A percentile compares a stretch with the other conserved stretches of the same genome.
These are phyloP conservation scores for Hanseniaspora gamundiae DNA, from an alignment of 1,139 yeast genomes.

Conservation along the genomic window DNA sequence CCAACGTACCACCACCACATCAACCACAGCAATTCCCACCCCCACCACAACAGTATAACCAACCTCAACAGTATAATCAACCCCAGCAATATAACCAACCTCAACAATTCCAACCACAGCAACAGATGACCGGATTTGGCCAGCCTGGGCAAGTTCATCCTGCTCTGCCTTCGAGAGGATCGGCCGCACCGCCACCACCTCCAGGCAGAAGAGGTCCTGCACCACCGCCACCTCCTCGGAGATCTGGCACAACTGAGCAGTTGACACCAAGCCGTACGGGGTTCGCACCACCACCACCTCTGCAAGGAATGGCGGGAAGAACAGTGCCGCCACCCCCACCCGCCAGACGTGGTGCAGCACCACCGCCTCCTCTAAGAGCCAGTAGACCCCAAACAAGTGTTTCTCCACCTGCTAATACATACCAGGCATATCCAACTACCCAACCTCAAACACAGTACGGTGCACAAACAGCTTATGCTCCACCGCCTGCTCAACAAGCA, in stretches of 20 bases:
- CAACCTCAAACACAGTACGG: too few species aligned
- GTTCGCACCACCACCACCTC: too few species aligned
- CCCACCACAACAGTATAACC: slow-evolving; percentile 12
- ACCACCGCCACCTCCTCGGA: slow-evolving; percentile 18
- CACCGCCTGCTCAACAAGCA: slow-evolving; percentile 6
- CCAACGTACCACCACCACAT: slow-evolving; percentile 13
- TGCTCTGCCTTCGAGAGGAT: slow-evolving; percentile 25
- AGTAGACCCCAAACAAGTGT: slow-evolving; percentile 1
- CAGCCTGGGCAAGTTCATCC: slow-evolving; percentile 24
- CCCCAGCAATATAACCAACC: slow-evolving; percentile 11
- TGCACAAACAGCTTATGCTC: slow-evolving; percentile 7
- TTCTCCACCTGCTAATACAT: too few species aligned
- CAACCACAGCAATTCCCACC: slow-evolving; percentile 15
- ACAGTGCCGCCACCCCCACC: slow-evolving; percentile 20
- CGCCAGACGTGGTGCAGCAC: slow-evolving; percentile 12
- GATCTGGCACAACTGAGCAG: slow-evolving; percentile 3
- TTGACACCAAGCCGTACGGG: slow-evolving; percentile 1
- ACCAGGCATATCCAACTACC: too few species aligned
- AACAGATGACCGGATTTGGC: background rate
- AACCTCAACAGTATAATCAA: slow-evolving; percentile 10
- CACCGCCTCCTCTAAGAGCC: slow-evolving; percentile 12
- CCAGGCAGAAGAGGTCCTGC: slow-evolving; percentile 20
- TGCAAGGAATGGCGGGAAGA: slow-evolving; percentile 2
- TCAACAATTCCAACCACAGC: slow-evolving; percentile 8
- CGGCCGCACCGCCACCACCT: slow-evolving; percentile 19